Percentiles rank a stretch among this genome's conserved stretches.
Evolutionary conservation across 768 basidiomycete genomes (phyloP).

Genomic region (Lentinula sp.): DNA sequence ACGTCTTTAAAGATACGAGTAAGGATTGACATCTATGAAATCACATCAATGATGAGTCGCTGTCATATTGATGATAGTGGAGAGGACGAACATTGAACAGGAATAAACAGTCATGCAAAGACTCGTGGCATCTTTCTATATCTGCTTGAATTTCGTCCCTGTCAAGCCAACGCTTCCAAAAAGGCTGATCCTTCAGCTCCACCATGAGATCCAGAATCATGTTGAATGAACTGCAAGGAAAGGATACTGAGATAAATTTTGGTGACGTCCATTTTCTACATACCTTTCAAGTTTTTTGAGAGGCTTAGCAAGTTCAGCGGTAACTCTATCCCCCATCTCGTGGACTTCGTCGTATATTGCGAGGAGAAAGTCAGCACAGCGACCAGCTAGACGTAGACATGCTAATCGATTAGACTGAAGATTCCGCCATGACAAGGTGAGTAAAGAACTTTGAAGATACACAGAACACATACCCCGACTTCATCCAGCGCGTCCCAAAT

Average conservation of each 20-base stretch:
- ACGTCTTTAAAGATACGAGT: not conserved
- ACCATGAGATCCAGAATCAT: slow-evolving; percentile 31
- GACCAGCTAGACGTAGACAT: slow-evolving; percentile 44
- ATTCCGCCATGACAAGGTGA: not conserved
- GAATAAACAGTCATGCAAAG: slow-evolving; percentile 34
- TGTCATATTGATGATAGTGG: not conserved
- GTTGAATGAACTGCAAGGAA: slow-evolving; percentile 24
- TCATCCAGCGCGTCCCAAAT: slow-evolving; percentile 4
- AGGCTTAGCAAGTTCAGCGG: slow-evolving; percentile 28
- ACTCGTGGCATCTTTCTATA: slow-evolving; percentile 34
- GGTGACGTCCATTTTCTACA: not conserved
- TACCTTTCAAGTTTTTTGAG: slow-evolving; percentile 28
- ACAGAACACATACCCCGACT: not conserved
- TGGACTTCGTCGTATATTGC: slow-evolving; percentile 36
- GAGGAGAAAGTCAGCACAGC: slow-evolving; percentile 40
- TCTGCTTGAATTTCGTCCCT: slow-evolving; percentile 41
- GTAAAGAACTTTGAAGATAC: not conserved
- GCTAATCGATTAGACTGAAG: slow-evolving; percentile 40
- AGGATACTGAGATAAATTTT: not conserved
- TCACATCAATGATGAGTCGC: not conserved
- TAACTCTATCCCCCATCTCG: slow-evolving; percentile 26
- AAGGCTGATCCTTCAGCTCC: slow-evolving; percentile 40
- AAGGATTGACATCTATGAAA: not conserved
- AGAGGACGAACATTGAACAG: slow-evolving; percentile 26
- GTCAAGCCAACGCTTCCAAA: slow-evolving; percentile 50